These are phyloP conservation scores for Tylopilus felleus DNA, from an alignment of 768 basidiomycete genomes.

Conservation along the genomic window DNA sequence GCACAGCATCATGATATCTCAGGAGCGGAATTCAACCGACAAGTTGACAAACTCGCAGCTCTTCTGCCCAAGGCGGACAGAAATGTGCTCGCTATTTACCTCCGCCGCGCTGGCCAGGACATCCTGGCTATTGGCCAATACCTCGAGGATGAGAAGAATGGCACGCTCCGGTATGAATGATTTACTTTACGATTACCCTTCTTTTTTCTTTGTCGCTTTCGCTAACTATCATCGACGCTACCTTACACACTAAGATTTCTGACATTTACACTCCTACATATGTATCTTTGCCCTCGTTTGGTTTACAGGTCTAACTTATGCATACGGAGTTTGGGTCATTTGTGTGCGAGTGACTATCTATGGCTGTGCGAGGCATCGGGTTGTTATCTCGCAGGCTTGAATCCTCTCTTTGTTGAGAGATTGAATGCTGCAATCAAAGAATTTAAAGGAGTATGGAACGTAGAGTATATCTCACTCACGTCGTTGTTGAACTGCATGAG, in stretches of 20 bases:
- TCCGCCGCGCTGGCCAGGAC: slow-evolving; percentile 73
- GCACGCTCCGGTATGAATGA: slow-evolving; percentile 45
- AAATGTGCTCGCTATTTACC: slow-evolving; percentile 62
- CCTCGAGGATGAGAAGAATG: slow-evolving; percentile 80
- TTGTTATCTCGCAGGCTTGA: slow-evolving; percentile 41
- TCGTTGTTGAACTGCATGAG: slow-evolving; percentile 26
- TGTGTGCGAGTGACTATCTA: not conserved
- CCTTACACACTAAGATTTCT: slow-evolving; percentile 6
- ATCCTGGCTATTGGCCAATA: slow-evolving; percentile 86
- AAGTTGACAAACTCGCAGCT: slow-evolving; percentile 69
- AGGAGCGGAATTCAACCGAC: slow-evolving; percentile 52
- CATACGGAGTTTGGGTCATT: not conserved
- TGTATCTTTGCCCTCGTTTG: slow-evolving; percentile 21
- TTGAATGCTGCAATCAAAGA: slow-evolving; percentile 39
- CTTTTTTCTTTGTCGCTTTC: slow-evolving; percentile 3
- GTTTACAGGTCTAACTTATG: slow-evolving; percentile 17
- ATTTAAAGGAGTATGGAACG: not conserved
- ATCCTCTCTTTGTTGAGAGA: slow-evolving; percentile 40
- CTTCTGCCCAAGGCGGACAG: slow-evolving; percentile 73
- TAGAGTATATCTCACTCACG: slow-evolving; percentile 16
- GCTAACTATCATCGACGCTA: slow-evolving; percentile 11
- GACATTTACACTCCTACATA: slow-evolving; percentile 10
- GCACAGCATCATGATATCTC: slow-evolving; percentile 6
- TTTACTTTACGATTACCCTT: not conserved
- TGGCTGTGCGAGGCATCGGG: not conserved